phyloP scores from a whole-genome alignment of 179 eudicot species.

The Corrigiola litoralis region DNA sequence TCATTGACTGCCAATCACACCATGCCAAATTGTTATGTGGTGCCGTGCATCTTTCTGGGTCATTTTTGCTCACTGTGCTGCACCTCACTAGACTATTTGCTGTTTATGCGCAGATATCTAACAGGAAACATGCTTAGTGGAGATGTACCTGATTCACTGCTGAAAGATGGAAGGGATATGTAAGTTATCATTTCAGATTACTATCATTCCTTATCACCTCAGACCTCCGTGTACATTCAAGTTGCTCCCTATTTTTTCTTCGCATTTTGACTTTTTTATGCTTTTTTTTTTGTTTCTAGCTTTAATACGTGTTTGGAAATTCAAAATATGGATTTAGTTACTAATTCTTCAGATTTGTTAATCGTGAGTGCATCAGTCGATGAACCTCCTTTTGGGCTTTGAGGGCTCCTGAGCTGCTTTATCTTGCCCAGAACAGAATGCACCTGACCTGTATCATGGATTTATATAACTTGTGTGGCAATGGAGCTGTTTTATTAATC shows the following conservation, averaged over 20 bases:
- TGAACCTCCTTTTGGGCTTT: not conserved
- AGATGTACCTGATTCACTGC: slow-evolving; percentile 24
- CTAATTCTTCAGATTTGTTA: not conserved
- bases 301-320: not conserved
- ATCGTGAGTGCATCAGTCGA: not conserved
- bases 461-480: not conserved
- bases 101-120: slow-evolving; percentile 23
- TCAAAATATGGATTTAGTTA: not conserved
- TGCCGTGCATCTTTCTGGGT: not conserved
- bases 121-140: slow-evolving; percentile 33
- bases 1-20: not conserved
- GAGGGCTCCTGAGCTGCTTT: not conserved
- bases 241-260: too few relatives aligned
- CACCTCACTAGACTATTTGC: not conserved
- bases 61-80: not conserved
- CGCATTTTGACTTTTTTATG: too few relatives aligned
- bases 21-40: not conserved
- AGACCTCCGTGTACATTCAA: too few relatives aligned
- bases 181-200: slow-evolving; percentile 14
- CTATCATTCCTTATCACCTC: not conserved
- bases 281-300: not conserved
- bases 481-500: not conserved
- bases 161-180: slow-evolving; percentile 35
- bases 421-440: not conserved
- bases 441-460: not conserved